These are phyloP conservation scores for Chaetomium sp. DNA, from an alignment of 2,329 filamentous ascomycete species.

Conservation along the genomic window DNA sequence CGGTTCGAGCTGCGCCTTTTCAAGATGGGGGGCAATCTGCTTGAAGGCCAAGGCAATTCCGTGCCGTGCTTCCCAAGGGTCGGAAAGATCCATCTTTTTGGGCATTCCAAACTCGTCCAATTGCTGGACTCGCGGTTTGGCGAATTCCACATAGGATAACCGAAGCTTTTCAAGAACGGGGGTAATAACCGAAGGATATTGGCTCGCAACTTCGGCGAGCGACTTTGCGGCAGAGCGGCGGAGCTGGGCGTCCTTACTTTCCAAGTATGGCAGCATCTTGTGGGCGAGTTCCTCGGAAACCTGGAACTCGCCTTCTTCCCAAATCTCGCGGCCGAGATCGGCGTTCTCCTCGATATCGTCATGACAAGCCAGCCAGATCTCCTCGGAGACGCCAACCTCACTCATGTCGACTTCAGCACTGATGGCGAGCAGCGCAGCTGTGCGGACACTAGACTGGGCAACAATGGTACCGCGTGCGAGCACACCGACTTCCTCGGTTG, in stretches of 20 bases:
- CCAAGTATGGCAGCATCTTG: slow-evolving; percentile 70
- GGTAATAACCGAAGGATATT: slow-evolving; percentile 53
- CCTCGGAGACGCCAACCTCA: slow-evolving; percentile 76
- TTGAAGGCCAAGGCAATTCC: slow-evolving; percentile 84
- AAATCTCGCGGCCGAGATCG: slow-evolving; percentile 78
- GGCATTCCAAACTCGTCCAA: slow-evolving; percentile 94
- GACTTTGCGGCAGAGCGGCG: slow-evolving; percentile 77
- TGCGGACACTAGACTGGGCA: slow-evolving; percentile 70
- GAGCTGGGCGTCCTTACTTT: slow-evolving; percentile 73
- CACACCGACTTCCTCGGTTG: slow-evolving; percentile 60
- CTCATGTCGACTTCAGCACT: slow-evolving; percentile 88
- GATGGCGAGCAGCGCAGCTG: slow-evolving; percentile 80
- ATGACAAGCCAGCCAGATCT: slow-evolving; percentile 90
- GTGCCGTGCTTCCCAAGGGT: slow-evolving; percentile 87
- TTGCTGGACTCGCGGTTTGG: slow-evolving; percentile 75
- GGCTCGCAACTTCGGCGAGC: slow-evolving; percentile 64
- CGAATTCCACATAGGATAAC: slow-evolving; percentile 66
- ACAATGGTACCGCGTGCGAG: slow-evolving; percentile 77
- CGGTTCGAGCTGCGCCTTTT: slow-evolving; percentile 60
- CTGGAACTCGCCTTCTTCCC: slow-evolving; percentile 85
- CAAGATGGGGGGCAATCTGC: slow-evolving; percentile 67
- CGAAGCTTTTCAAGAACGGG: slow-evolving; percentile 60
- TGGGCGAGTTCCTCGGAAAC: slow-evolving; percentile 58
- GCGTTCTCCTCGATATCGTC: slow-evolving; percentile 85
- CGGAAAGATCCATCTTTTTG: slow-evolving; percentile 75